Evolutionary conservation across 1,139 yeast species (phyloP), one percentile per base, ranked within the genome.

Genomic region (Saccharomyces hybrid): DNA sequence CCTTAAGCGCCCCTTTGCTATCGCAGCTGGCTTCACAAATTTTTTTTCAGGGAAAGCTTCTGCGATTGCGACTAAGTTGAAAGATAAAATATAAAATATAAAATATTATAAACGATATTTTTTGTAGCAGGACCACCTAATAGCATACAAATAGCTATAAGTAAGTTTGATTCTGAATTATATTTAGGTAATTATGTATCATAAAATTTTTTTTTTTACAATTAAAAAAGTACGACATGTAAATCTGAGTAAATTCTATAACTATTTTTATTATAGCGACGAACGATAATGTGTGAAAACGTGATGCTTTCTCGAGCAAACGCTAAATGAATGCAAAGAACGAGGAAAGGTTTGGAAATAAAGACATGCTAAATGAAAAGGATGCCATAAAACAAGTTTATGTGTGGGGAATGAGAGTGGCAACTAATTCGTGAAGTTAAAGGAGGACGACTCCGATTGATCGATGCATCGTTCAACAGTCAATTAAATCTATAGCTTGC

Each of bases 401-500:
- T 25, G 16, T 31, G 28, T 38, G 16, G 29, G 38, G 34, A 41
- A 26, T 47, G 27, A 49, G 16, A 46, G 48, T 38, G 26, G 44
- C 44, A 38, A 16, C 44, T 19, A 19, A 19, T 19, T 19, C 44
- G 19, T 19, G 44, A 38, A 25, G n/a, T 38, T 14, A 8, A 38
- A 19, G 25, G 26, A 38, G 25, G 19, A 38, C 13, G 19, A 19
- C 25, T 16, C 11, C 11, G 44, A 16, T 9, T 19, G 19, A 38
- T 38, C 8, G 28, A 8, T 26, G 8, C 13, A 38, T 38, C 44
- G 44, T 29, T 71, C 78, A 85, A 77, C 91, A 86, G 52, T 70
- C 61, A 62, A 83, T 78, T 66, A 86, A 78, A 69, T 83, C 84
- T 67, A 86, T 82, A 67, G 85, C 74, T 60, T 77, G 76, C 67